These are phyloP conservation scores for Grifola frondosa DNA, from an alignment of 1,284 basidiomycete genomes.

Conservation along the genomic window DNA sequence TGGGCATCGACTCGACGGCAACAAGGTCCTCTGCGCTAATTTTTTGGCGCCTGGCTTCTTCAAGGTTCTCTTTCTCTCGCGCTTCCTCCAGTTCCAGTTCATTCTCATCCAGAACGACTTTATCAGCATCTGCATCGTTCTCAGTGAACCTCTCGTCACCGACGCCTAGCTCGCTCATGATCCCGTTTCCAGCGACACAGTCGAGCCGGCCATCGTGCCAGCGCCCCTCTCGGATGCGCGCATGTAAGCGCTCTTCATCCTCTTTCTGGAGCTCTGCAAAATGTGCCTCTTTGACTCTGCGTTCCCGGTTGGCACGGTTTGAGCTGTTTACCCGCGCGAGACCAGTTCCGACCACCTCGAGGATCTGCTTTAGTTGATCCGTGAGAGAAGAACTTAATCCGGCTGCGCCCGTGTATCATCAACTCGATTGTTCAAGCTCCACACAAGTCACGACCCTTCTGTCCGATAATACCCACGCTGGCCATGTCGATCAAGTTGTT, in stretches of 20 bases:
- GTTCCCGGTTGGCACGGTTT: slow-evolving; percentile 47
- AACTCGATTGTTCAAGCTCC: background rate
- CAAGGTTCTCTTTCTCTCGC: slow-evolving; percentile 21
- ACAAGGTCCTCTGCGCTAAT: slow-evolving; percentile 43
- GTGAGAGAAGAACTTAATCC: slow-evolving; percentile 84
- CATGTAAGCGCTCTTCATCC: slow-evolving; percentile 38
- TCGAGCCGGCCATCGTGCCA: slow-evolving; percentile 86
- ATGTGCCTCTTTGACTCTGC: slow-evolving; percentile 35
- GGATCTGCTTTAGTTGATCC: slow-evolving; percentile 83
- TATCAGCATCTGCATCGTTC: slow-evolving; percentile 33
- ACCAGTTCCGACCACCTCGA: slow-evolving; percentile 77
- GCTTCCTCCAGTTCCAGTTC: slow-evolving; percentile 10
- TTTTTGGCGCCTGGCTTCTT: slow-evolving; percentile 33
- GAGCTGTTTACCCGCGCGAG: slow-evolving; percentile 64
- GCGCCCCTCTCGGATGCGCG: slow-evolving; percentile 54
- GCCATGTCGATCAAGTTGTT: slow-evolving; percentile 92
- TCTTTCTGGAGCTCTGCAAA: slow-evolving; percentile 31
- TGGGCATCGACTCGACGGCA: slow-evolving; percentile 66
- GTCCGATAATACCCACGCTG: slow-evolving; percentile 89
- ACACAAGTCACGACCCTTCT: slow-evolving; percentile 66
- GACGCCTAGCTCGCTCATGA: slow-evolving; percentile 81
- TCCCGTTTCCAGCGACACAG: slow-evolving; percentile 76
- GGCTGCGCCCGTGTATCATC: slow-evolving; percentile 43
- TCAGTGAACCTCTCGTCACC: slow-evolving; percentile 63
- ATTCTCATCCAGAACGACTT: slow-evolving; percentile 8